A percentile compares a stretch with the other conserved stretches of the same genome.
Evolutionary conservation across 192 early-diverging fungal species (phyloP).

Genomic region (Coemansia sp.): DNA sequence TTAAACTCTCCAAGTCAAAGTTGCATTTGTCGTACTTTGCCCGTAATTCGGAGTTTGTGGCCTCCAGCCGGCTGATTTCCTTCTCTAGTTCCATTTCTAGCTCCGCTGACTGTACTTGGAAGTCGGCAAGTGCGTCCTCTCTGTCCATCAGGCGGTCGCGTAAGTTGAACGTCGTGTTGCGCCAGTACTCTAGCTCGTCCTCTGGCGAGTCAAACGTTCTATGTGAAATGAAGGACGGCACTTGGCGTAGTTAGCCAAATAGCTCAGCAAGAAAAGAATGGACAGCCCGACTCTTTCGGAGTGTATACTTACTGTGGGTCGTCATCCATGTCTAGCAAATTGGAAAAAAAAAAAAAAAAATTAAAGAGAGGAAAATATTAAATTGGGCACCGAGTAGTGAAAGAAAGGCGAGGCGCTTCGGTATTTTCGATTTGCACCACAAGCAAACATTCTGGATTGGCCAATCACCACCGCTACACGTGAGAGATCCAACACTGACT

Average conservation of each 20-base stretch:
- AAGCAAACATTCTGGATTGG: not conserved
- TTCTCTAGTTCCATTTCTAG: slow-evolving; percentile 72
- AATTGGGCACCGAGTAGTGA: not conserved
- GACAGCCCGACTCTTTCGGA: not conserved
- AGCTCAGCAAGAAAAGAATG: not conserved
- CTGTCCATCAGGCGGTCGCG: slow-evolving; percentile 61
- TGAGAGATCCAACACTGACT: not conserved
- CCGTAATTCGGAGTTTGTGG: slow-evolving; percentile 63
- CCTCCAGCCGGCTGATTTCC: slow-evolving; percentile 71
- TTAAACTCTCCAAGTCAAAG: slow-evolving; percentile 70
- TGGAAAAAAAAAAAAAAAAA: not conserved
- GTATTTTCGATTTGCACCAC: not conserved
- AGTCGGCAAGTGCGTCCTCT: slow-evolving; percentile 63
- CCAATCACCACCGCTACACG: not conserved
- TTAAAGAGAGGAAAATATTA: slow-evolving; percentile 3
- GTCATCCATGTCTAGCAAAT: slow-evolving; percentile 19
- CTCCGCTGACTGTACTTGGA: slow-evolving; percentile 66
- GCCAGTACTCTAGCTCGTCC: slow-evolving; percentile 73
- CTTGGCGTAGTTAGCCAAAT: not conserved
- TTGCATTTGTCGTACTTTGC: slow-evolving; percentile 64
- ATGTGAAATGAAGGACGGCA: not conserved
- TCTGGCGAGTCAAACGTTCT: slow-evolving; percentile 57
- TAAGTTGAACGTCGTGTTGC: slow-evolving; percentile 52
- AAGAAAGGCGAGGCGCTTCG: not conserved
- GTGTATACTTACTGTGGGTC: slow-evolving; percentile 33